Evolutionary conservation across 306 rosid genomes (phyloP).

Genomic region (Trichosanthes cucumerina): DNA sequence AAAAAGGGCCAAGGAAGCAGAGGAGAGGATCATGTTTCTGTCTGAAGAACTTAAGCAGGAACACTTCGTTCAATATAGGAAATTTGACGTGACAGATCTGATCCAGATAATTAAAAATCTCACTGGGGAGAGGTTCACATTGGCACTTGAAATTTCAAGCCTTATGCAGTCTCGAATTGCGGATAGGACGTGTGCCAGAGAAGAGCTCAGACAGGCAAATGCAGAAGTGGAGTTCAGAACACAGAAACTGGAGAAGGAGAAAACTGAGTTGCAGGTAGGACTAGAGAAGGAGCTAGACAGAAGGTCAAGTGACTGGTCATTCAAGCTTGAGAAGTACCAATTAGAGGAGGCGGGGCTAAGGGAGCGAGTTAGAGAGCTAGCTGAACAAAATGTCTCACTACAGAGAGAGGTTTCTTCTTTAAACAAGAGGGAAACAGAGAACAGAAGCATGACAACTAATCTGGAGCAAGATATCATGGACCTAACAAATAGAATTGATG

Average conservation of each 20-base stretch:
- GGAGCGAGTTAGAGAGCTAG: conserved; percentile 94
- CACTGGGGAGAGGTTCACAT: conserved; percentile 50
- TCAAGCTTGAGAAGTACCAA: conserved; percentile 80
- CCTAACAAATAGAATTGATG: conserved; percentile 41
- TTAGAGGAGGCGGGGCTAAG: conserved; percentile 87
- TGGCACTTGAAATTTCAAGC: conserved; percentile 72
- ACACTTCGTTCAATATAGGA: conserved; percentile 41
- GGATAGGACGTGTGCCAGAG: conserved; percentile 55
- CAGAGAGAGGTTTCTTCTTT: conserved; percentile 78
- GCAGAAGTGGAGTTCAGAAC: conserved; percentile 48
- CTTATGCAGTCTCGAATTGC: conserved; percentile 62
- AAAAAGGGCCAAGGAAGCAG: conserved; percentile 63
- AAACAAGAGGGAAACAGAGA: conserved; percentile 60
- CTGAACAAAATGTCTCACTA: conserved; percentile 91
- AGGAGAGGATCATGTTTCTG: conserved; percentile 57
- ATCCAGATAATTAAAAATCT: conserved; percentile 53
- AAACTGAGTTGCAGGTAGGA: conserved; percentile 72
- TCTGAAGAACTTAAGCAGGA: conserved; percentile 60
- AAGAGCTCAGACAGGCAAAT: conserved; percentile 48
- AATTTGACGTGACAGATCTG: conserved; percentile 48
- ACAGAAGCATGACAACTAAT: conserved; percentile 30
- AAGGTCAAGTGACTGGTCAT: conserved; percentile 94
- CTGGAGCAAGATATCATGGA: conserved; percentile 53
- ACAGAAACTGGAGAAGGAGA: conserved; percentile 71
- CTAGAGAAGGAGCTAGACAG: conserved; percentile 88